Base-by-base conservation (phyloP, 1,284 basidiomycete species). In the Taiwanofungus camphoratus region DNA sequence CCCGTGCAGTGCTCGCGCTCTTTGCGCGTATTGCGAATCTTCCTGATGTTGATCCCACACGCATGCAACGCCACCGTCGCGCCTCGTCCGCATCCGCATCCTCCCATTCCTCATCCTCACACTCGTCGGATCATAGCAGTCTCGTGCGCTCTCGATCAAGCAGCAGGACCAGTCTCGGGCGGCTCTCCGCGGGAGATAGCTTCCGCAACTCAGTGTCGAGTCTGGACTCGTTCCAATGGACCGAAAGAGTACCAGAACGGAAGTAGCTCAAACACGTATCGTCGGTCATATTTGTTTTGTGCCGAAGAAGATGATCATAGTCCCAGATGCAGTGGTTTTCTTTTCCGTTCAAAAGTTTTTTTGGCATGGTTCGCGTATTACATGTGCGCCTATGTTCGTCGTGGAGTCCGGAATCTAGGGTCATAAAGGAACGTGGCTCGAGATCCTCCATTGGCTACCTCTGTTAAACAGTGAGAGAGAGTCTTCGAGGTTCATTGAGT, bases 1-100 rank as follows among this genome's bases (percentile, higher is more conserved):
- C 44, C 15, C 34, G 33, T 31, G 3, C 44, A 87, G 85, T 87
- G 35, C 72, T 88, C 21, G 83, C 83, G 2, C 64, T 84, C 11
- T 88, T 88, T 57, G 85, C 84, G 0, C 78, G 74, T 23, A 60
- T 83, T 36, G 85, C 82, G 35, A 78, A 82, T 47, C 71, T 88
- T 22, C 69, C 77, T 2, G 72, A 82, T 50, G 71, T 88, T 21
- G 86, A 88, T 54, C 85, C 85, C 11, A 76, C 75, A 3, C 74
- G 71, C 38, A 85, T 84, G 71, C 79, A 82, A 58, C 78, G 82
- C 30, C 83, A 83, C 55, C 77, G 86, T 1, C 74, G 83, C 19
- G 79, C 81, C 8, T 87, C 84, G 0, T 85, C 84, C 1, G 64
- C 77, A 2, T 82, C 80, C 12, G 79, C 79, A 0, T 61, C 61